Evolutionary conservation across 768 basidiomycete genomes (phyloP).

Genomic region (Xanthoconium stramineum): DNA sequence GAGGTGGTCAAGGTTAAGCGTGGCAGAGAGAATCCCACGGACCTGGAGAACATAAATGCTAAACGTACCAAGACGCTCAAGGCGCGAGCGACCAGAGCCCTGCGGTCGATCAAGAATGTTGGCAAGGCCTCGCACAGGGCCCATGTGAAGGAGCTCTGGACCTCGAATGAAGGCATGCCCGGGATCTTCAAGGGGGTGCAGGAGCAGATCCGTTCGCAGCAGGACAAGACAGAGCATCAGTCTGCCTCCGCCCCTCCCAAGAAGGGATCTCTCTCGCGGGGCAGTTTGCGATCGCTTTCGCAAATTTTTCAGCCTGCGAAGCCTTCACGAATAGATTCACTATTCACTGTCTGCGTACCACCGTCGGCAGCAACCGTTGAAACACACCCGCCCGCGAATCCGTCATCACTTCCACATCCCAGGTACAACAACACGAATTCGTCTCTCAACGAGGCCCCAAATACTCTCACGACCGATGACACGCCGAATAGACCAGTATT

Average conservation of each 20-base stretch:
- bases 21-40: constrained; percentile 19
- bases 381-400: constrained; percentile 4
- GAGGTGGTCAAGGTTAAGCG: constrained; percentile 61
- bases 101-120: constrained; percentile 46
- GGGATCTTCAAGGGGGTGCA: constrained; percentile 27
- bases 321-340: constrained; percentile 27
- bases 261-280: constrained; percentile 27
- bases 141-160: constrained; percentile 39
- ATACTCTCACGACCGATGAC: constrained; percentile 10
- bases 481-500: constrained; percentile 27
- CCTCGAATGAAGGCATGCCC: constrained; percentile 27
- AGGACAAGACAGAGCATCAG: constrained; percentile 11
- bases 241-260: constrained; percentile 17
- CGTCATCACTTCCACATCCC: constrained; percentile 8
- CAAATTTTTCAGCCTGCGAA: constrained; percentile 24
- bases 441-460: constrained; percentile 15
- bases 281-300: constrained; percentile 32
- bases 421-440: constrained; percentile 26
- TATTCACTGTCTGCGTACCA: constrained; percentile 22
- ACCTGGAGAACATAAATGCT: constrained; percentile 20
- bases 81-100: constrained; percentile 45
- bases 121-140: constrained; percentile 35
- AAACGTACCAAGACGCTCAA: constrained; percentile 43
- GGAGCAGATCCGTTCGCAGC: constrained; percentile 19
- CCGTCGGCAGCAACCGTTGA: constrained; percentile 24